Base-by-base conservation (phyloP, 208 protist species). In the Acanthamoeba healyi region DNA sequence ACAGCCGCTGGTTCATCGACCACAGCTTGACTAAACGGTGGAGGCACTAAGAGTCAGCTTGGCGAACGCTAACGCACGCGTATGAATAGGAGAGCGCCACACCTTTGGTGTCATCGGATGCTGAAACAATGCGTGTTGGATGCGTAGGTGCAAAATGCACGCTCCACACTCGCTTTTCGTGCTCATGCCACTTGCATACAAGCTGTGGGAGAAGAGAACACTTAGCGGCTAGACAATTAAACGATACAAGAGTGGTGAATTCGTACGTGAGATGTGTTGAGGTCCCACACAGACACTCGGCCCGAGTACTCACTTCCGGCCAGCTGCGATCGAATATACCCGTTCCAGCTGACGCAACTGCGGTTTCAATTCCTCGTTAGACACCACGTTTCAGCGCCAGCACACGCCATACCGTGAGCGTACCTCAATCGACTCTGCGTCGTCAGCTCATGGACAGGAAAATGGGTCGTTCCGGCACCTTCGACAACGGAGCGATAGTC, bases 81-180 rank as follows among this genome's bases (percentile, higher is more conserved):
- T 29, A 15, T 7, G 29, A 51, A 34, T 42, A 54, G 42, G 26
- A 58, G n/a, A 34, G 40, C 4, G 17, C 0, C 79, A 26, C n/a
- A 91, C 84, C 84, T 87, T 94, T 92, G 3, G 91, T 87, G 81
- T 96, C 95, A 67, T 96, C 95, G 2, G 94, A 95, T 1, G 94
- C 95, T 2, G 90, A 95, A 4, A 93, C 94, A 14, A 96, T 44
- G 10, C 46, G 63, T 29, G 49, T 70, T 22, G 95, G 95, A 58
- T 96, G 77, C 1, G 56, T 82, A 1, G 40, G 91, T 10, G 51
- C 70, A 72, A 96, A 95, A 58, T 96, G 92, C 2, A 96, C 95
- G 67, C 81, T 95, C 95, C 95, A 95, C 22, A 58, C 94, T 10
- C 95, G 94, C 84, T 95, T 95, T 34, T 95, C 94, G 90, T 96